These are phyloP conservation scores for Mallotus japonicus DNA, from an alignment of 441 rosid species.

Conservation along the genomic window DNA sequence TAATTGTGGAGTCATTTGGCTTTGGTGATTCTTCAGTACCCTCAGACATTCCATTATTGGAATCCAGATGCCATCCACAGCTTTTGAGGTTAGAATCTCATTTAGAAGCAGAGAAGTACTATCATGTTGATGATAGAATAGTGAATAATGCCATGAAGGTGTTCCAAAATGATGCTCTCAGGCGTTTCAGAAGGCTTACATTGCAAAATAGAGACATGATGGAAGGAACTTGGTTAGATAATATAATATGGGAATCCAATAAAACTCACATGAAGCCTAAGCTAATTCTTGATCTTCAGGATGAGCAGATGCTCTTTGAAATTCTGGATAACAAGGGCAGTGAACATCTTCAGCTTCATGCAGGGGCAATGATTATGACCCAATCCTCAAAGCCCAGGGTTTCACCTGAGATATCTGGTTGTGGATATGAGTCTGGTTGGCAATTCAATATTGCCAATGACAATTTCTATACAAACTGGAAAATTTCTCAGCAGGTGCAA, in stretches of 20 bases:
- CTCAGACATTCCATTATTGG: constrained; percentile 28
- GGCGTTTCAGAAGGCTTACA: constrained; percentile 49
- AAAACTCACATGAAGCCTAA: constrained; percentile 53
- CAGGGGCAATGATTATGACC: constrained; percentile 94
- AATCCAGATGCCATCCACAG: constrained; percentile 70
- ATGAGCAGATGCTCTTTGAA: constrained; percentile 96
- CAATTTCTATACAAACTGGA: constrained; percentile 82
- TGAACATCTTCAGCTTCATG: constrained; percentile 73
- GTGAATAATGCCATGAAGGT: constrained; percentile 40
- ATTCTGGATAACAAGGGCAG: constrained; percentile 65
- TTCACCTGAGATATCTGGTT: constrained; percentile 45
- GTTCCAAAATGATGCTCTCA: constrained; percentile 41
- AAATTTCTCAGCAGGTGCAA: constrained; percentile 84
- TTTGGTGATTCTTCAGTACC: constrained; percentile 35
- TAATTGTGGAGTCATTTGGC: constrained; percentile 56
- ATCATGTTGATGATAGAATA: constrained; percentile 30
- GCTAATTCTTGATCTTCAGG: constrained; percentile 93
- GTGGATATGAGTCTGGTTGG: constrained; percentile 62
- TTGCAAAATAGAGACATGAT: constrained; percentile 58
- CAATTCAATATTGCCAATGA: constrained; percentile 96
- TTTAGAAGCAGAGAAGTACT: constrained; percentile 37
- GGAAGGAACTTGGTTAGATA: constrained; percentile 85
- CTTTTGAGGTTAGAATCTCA: constrained; percentile 78
- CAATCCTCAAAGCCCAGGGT: constrained; percentile 51
- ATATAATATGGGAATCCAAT: constrained; percentile 79